Base-by-base conservation (phyloP, 257 asterid species). In the Nicotiana knightiana region DNA sequence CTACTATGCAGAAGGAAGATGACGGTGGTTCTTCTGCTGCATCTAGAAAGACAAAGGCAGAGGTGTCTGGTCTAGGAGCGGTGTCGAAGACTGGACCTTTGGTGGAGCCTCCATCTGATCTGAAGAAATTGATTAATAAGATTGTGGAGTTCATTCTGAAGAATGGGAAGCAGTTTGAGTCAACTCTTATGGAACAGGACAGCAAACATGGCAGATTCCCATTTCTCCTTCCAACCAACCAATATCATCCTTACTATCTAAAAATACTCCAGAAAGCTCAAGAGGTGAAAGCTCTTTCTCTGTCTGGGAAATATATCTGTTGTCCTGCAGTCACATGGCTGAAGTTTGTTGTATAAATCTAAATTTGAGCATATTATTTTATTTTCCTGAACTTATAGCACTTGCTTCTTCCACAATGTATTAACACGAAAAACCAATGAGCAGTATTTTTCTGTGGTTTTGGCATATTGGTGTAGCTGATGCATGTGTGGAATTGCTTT, bases 111-210 rank as follows among this genome's bases (percentile, higher is more conserved):
- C 93, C 98, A 32, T 89, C 93, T 81, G 98, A 93, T 63, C 13
- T 94, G 32, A 93, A 88, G 92, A 93, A 87, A 85, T 80, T 91
- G 87, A 88, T 96, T 61, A 93, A 90, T 51, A 94, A 92, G 89
- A 86, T 96, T 80, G 97, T 93, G 81, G 97, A 96, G 79, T 91
- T 91, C 87, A 88, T 94, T 46, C 43, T 85, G 82, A 91, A 91
- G 87, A 92, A 96, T 73, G 97, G 98, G 81, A 91, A 88, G 87
- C 93, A 90, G 86, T 96, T 96, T 89, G 99, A 93, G 87, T 87
- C 90, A 54, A 84, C 95, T 68, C 91, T 96, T 67, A 84, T 92
- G 67, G 98, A 96, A 83, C 98, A 94, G 86, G 97, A 94, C 80
- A 77, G 85, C 55, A 86, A 89, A 85, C 94, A 87, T 18, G 93